Percentiles rank a stretch among this genome's conserved stretches.
Conservation (phyloP, 768 basidiomycete genomes). For the Russula sp. region DNA sequence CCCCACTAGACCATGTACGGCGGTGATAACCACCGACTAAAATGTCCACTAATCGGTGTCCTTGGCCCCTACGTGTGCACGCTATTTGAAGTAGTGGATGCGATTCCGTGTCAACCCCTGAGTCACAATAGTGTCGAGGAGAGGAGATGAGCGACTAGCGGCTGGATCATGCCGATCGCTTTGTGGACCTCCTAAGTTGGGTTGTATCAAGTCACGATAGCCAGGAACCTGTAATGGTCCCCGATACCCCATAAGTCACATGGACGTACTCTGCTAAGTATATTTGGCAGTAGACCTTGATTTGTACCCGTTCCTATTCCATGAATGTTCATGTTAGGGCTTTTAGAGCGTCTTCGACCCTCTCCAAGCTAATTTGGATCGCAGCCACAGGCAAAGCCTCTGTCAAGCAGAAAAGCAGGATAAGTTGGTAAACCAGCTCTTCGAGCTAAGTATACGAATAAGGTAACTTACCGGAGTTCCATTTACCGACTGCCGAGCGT, state of each 20-base stretch:
- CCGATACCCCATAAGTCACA: background rate
- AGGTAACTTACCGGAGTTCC: background rate
- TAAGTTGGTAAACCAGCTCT: background rate
- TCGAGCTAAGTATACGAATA: slow-evolving; percentile 9
- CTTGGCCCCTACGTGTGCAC: background rate
- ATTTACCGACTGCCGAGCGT: slow-evolving; percentile 10
- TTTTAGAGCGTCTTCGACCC: slow-evolving; percentile 20
- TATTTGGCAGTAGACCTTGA: background rate
- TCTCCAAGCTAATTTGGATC: slow-evolving; percentile 19
- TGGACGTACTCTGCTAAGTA: background rate
- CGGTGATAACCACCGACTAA: background rate
- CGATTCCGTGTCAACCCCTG: background rate
- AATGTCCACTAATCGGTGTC: background rate
- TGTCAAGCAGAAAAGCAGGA: slow-evolving; percentile 21
- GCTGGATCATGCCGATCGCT: background rate
- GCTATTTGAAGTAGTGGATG: background rate
- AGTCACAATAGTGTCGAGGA: background rate
- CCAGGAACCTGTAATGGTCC: too few species aligned
- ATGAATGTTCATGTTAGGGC: background rate
- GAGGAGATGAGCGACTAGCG: background rate
- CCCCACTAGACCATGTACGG: background rate
- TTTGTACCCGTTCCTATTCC: too few species aligned
- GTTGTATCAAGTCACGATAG: background rate
- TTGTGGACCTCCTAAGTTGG: background rate
- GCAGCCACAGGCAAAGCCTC: slow-evolving; percentile 15